phyloP scores from a whole-genome alignment of 1,284 basidiomycete species.

The Ustilago xerochloae region DNA sequence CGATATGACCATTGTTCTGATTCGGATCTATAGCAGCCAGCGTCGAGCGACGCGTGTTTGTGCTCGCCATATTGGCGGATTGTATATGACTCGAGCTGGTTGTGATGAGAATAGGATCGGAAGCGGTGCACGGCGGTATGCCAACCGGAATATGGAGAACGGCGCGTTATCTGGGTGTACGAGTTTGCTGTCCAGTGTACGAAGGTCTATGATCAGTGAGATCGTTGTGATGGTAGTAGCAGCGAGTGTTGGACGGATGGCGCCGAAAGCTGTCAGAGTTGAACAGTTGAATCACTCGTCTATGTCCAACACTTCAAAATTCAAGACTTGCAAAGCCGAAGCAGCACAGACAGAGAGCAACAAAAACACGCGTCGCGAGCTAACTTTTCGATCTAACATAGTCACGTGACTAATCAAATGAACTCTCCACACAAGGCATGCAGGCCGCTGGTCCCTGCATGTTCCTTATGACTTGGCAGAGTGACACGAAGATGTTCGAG shows the following conservation, averaged over 20 bases:
- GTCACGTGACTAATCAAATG: slow-evolving; percentile 25
- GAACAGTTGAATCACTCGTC: background rate
- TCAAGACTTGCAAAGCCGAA: background rate
- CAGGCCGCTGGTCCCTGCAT: background rate
- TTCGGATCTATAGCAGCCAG: slow-evolving; percentile 59
- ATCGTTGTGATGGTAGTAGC: slow-evolving; percentile 1
- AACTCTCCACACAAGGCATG: too few relatives aligned
- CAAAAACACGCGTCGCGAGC: slow-evolving; percentile 48
- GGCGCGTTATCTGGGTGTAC: background rate
- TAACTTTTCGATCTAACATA: slow-evolving; percentile 16
- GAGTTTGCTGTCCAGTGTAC: background rate
- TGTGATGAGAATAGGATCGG: slow-evolving; percentile 8
- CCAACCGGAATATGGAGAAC: background rate
- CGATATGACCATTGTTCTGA: slow-evolving; percentile 48
- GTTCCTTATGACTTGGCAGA: background rate
- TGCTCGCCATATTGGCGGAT: slow-evolving; percentile 32
- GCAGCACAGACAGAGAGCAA: background rate
- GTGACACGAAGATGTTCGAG: background rate
- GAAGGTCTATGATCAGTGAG: background rate
- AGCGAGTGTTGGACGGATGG: background rate
- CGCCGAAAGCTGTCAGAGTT: background rate
- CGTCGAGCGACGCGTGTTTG: slow-evolving; percentile 54
- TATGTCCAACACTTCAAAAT: background rate
- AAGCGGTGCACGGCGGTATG: background rate
- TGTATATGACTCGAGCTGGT: background rate